These are phyloP conservation scores for Entamoeba dispar DNA, from an alignment of 208 protist species.

Conservation along the genomic window DNA sequence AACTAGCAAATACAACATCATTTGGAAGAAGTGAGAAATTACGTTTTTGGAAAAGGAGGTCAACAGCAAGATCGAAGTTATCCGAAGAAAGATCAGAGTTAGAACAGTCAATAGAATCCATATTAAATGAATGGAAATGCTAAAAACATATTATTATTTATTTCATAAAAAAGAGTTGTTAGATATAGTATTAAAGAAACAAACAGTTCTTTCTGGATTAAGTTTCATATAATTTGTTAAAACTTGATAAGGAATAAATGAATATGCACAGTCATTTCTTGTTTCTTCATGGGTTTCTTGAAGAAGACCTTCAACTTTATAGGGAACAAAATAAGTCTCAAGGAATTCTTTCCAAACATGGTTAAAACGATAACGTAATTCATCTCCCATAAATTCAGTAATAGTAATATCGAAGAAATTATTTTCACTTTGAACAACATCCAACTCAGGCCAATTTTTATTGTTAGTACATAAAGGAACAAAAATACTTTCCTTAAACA, in stretches of 20 bases:
- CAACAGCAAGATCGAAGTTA: too few species aligned
- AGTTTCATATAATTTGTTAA: not conserved
- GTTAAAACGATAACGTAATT: not conserved
- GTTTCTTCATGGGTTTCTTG: not conserved
- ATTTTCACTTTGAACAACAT: not conserved
- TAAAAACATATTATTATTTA: too few species aligned
- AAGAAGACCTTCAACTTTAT: not conserved
- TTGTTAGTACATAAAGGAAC: not conserved
- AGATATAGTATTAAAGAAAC: not conserved
- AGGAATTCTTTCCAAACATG: not conserved
- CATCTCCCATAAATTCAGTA: not conserved
- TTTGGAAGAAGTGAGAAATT: too few species aligned
- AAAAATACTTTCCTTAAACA: not conserved
- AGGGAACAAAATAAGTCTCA: not conserved
- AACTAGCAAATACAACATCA: too few species aligned
- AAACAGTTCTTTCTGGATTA: not conserved
- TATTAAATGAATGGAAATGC: not conserved
- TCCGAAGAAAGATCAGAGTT: too few species aligned
- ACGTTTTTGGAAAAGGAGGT: too few species aligned
- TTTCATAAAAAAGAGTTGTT: not conserved
- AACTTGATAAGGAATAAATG: not conserved
- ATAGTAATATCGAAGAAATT: not conserved
- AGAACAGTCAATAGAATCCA: not conserved
- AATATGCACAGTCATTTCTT: not conserved
- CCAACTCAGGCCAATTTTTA: not conserved